phyloP scores from a whole-genome alignment of 2,329 filamentous ascomycete genomes.

The Xylaria sp. region DNA sequence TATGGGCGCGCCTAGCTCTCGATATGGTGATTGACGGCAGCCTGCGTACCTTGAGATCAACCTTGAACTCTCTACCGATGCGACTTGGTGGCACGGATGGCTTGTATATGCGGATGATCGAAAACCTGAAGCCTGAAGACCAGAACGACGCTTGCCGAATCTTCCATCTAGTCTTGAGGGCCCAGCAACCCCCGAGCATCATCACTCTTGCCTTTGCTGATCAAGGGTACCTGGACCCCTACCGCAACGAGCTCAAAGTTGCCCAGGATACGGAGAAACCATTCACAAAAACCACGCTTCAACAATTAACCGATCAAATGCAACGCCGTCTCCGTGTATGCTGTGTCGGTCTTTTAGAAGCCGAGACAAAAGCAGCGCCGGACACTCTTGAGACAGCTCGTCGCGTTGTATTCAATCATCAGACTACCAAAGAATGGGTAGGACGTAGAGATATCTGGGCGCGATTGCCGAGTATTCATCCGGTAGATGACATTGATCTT shows the following conservation, averaged over 20 bases:
- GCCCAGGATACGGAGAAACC: constrained; percentile 31
- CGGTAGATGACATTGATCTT: constrained; percentile 32
- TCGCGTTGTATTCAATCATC: constrained; percentile 42
- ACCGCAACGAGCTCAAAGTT: constrained; percentile 34
- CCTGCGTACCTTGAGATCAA: constrained; percentile 37
- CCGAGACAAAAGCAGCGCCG: constrained; percentile 32
- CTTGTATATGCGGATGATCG: constrained; percentile 43
- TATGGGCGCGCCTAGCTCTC: constrained; percentile 41
- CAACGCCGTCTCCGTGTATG: constrained; percentile 34
- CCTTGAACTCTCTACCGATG: constrained; percentile 39
- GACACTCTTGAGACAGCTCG: constrained; percentile 33
- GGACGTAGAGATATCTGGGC: constrained; percentile 41
- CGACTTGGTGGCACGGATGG: constrained; percentile 41
- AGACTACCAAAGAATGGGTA: constrained; percentile 43
- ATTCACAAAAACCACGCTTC: constrained; percentile 29
- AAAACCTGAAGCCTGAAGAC: constrained; percentile 37
- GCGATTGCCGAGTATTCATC: constrained; percentile 32
- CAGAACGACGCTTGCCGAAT: constrained; percentile 39
- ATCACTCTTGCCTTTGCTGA: constrained; percentile 41
- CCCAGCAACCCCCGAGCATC: constrained; percentile 41
- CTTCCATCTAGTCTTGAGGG: constrained; percentile 40
- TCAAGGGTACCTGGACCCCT: constrained; percentile 35
- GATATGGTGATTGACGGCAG: constrained; percentile 42
- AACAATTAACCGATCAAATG: constrained; percentile 36
- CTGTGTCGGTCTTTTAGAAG: constrained; percentile 39